phyloP scores from a whole-genome alignment of 2,329 filamentous ascomycete species.

The Thielaviopsis euricoi region DNA sequence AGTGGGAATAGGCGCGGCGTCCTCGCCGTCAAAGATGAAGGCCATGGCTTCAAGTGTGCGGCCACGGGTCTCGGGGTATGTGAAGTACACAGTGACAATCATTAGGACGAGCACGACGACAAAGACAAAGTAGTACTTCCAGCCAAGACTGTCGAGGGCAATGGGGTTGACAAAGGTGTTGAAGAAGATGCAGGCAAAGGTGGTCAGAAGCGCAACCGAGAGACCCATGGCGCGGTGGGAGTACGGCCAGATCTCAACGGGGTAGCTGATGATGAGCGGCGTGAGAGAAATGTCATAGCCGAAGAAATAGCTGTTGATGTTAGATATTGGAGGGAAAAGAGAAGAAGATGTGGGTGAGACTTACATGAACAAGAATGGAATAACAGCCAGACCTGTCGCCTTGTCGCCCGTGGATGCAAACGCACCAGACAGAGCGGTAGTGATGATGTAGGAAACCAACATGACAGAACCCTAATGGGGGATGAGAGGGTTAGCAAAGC shows the following conservation, averaged over 20 bases:
- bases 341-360: neutral
- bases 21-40: constrained; percentile 10
- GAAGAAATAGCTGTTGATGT: constrained; percentile 8
- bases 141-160: constrained; percentile 22
- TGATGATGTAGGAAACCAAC: constrained; percentile 33
- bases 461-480: constrained; percentile 20
- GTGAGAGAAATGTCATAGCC: constrained; percentile 17
- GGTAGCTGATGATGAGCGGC: constrained; percentile 27
- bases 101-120: constrained; percentile 27
- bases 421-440: constrained; percentile 23
- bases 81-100: constrained; percentile 48
- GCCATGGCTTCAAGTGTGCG: constrained; percentile 15
- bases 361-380: constrained; percentile 48
- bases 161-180: constrained; percentile 29
- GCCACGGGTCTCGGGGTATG: constrained; percentile 69
- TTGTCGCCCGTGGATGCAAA: constrained; percentile 25
- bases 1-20: neutral
- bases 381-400: constrained; percentile 21
- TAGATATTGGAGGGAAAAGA: neutral
- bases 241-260: constrained; percentile 44
- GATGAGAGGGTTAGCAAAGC: too few relatives aligned
- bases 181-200: constrained; percentile 25
- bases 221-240: constrained; percentile 40
- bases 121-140: constrained; percentile 28
- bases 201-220: constrained; percentile 38